Evolutionary conservation across 2,329 filamentous ascomycete species (phyloP), one percentile per base, ranked within the genome.

Genomic region (Magnaporthales sp.): DNA sequence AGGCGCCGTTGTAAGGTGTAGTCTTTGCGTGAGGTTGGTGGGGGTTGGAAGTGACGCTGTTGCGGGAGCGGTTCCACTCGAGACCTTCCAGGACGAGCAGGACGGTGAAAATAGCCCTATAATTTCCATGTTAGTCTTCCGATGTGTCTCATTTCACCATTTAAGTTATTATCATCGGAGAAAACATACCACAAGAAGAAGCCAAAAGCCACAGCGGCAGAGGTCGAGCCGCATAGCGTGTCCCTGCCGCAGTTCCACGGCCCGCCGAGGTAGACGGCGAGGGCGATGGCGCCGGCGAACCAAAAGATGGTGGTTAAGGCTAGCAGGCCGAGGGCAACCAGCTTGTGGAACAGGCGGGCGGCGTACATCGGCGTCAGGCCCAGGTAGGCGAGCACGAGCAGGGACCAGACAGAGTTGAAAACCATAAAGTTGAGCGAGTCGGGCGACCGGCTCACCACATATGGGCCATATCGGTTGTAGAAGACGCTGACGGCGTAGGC

Each of bases 271-370:
- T 82, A 81, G 24, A 87, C 89, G 0, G 90, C 92, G 11, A 93
- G 77, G 0, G 92, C 91, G 70, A 96, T 88, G 72, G 92, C 90
- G 7, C 92, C 92, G 0, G 90, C 89, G 74, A 97, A 95, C 93
- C 93, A 97, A 81, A 96, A 96, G 67, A 96, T 82, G 79, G 90
- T 89, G 10, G 91, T 95, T 27, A 95, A 70, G 62, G 80, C 81
- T 73, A 96, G 91, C 32, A 91, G 81, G 1, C 73, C 87, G 22
- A 93, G 80, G 19, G 92, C 85, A 61, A 83, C 86, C 64, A 86
- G 85, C 65, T 83, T 84, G 76, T 92, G 86, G 72, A 88, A 88
- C 11, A 87, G 72, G 27, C 80, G 79, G 3, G 84, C 81, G 72
- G 87, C 80, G 77, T 87, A 88, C 60, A 85, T 79, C 0, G 91